Evolutionary conservation across 176 grass and related monocot genomes (phyloP), one percentile per base, ranked within the genome.

Genomic region (Olyra latifolia): DNA sequence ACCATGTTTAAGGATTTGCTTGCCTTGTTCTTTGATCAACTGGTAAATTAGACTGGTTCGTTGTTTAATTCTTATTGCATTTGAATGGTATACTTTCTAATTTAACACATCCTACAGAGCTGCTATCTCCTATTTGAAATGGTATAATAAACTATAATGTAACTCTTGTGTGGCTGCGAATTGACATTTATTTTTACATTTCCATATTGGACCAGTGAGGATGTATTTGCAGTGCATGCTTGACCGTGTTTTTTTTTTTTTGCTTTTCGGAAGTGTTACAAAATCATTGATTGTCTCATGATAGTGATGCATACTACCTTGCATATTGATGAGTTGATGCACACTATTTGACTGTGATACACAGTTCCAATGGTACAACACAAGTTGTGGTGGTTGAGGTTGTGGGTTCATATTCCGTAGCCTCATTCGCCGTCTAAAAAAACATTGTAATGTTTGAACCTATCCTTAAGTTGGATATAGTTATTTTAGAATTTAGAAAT

Each of bases 401-500:
- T 66, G 13, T 10, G 48, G n/a, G 40, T 56, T 80, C 2, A 20
- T 42, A 70, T 27, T 65, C 73, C 1, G 14, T 42, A 71, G 54
- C 12, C 56, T 17, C 62, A 3, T 69, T 60, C 14, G 67, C 49
- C 28, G 52, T 53, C 17, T 20, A 23, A 47, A 68, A 56, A 69
- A 4, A 12, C 35, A 29, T 44, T 44, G 3, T n/a, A 3, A 23
- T 47, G 25, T 29, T 76, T 35, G 39, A 32, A 41, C 60, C 58
- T 56, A 56, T 49, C 27, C 20, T 72, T 38, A 38, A 49, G 59
- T 19, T 71, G 0, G 53, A 57, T 74, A 48, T 27, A 75, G 39
- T 66, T 66, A 27, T 54, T n/a, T 72, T 24, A 43, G 13, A 73
- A 80, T n/a, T 72, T 32, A 43, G 6, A 73, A 79, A 16, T 24